Percentiles rank a stretch among this genome's conserved stretches.
These are phyloP conservation scores for Pleurotus giganteus DNA, from an alignment of 768 basidiomycete species.

Conservation along the genomic window DNA sequence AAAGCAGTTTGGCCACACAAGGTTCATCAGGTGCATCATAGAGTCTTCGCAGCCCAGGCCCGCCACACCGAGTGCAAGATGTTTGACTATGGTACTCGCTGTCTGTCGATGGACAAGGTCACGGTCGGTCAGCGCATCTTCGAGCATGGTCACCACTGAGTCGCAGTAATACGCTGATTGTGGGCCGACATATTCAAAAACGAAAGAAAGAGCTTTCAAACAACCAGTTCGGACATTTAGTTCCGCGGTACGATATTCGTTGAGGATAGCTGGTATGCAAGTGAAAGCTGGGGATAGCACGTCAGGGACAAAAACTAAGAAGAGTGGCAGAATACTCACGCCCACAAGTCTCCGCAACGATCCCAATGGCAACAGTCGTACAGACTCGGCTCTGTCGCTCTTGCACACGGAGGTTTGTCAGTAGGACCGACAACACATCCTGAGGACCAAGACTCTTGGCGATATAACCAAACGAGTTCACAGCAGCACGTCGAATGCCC, in stretches of 20 bases:
- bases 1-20: constrained; percentile 99
- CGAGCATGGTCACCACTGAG: constrained; percentile 96
- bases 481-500: constrained; percentile 96
- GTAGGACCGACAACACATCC: constrained; percentile 91
- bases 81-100: constrained; percentile 97
- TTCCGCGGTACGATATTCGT: constrained; percentile 98
- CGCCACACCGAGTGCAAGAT: constrained; percentile 93
- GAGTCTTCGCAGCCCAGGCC: constrained; percentile 98
- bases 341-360: constrained; percentile 92
- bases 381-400: constrained; percentile 99
- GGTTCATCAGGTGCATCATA: constrained; percentile 95
- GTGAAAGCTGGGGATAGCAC: constrained; percentile 69
- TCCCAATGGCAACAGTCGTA: constrained; percentile 96
- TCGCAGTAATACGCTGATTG: constrained; percentile 97
- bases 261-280: constrained; percentile 97
- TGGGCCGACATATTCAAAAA: constrained; percentile 98
- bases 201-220: constrained; percentile 96
- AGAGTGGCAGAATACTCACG: constrained; percentile 35
- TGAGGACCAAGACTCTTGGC: constrained; percentile 99
- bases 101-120: constrained; percentile 99
- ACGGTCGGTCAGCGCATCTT: constrained; percentile 96
- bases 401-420: constrained; percentile 97
- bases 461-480: constrained; percentile 99
- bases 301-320: constrained; percentile 1
- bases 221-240: constrained; percentile 98